A percentile compares a stretch with the other conserved stretches of the same genome.
Evolutionary conservation across 2,329 filamentous ascomycete species (phyloP).

Genomic region (Ophiostoma sp.): DNA sequence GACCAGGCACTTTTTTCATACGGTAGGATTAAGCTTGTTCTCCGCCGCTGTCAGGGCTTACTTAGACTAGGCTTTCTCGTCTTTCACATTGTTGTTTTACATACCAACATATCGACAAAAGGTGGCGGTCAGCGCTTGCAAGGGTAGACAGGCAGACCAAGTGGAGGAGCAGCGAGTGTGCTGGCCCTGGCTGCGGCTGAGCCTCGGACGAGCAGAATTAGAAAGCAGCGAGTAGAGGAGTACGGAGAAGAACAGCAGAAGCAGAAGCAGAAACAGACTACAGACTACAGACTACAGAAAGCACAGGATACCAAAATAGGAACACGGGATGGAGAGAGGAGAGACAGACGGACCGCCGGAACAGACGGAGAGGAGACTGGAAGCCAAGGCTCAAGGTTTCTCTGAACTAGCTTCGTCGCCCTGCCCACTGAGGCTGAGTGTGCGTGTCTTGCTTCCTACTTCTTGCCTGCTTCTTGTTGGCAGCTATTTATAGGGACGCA

Average conservation of each 20-base stretch:
- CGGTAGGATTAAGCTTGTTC: background rate
- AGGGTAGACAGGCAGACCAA: conserved; percentile 1
- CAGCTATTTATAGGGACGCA: no score
- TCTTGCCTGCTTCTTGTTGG: no score
- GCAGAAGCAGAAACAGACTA: background rate
- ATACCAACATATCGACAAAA: background rate
- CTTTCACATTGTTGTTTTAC: background rate
- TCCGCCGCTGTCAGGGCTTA: background rate
- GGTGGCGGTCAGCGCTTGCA: conserved; percentile 11
- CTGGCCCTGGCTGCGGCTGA: conserved; percentile 1
- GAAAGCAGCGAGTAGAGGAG: background rate
- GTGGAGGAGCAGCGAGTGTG: conserved; percentile 1
- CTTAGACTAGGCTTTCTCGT: background rate
- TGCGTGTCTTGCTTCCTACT: background rate
- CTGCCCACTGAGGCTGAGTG: background rate
- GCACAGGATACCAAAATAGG: conserved; percentile 6
- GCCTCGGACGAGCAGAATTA: background rate
- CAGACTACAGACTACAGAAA: background rate
- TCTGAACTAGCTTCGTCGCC: no score
- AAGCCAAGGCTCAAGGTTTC: background rate
- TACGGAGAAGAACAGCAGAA: background rate
- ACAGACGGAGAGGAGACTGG: background rate
- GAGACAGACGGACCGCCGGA: background rate
- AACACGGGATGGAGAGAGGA: background rate
- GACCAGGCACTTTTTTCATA: background rate